Evolutionary conservation across 176 grass and related monocot genomes (phyloP), one percentile per base, ranked within the genome.

Genomic region (Pontederia paniculata): DNA sequence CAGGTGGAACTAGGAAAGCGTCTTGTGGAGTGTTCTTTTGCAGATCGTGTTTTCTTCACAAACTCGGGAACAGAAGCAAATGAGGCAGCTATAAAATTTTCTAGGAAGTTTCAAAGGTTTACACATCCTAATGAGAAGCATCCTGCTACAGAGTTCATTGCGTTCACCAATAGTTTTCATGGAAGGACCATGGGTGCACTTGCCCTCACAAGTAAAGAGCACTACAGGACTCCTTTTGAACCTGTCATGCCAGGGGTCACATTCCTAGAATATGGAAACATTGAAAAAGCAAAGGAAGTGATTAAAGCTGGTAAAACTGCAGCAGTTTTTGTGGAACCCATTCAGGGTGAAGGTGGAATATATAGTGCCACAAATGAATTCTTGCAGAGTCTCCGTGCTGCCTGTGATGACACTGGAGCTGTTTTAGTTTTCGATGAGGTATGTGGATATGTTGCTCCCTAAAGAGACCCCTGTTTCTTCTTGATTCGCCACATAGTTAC

Each of bases 351-450:
- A 48, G 85, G 91, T 12, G 91, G 91, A 10, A 97, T 97, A 69
- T 68, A 97, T 63, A 72, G 82, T 69, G 83, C 83, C 8, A 88
- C 79, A 42, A 78, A 77, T 44, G 86, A 90, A 48, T 97, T 97
- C 71, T 75, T 97, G 54, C 80, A 52, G 44, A 77, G 67, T 12
- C 62, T 97, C 42, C 68, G 83, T 5, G 77, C 76, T 52, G 70
- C 72, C 9, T 97, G 91, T 61, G 83, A 97, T 57, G 76, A 86
- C 55, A 59, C 76, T 9, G 83, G 83, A 65, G 56, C 77, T 53
- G 70, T 97, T 12, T 66, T 97, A 52, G 77, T 90, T 58, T 97
- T 97, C 71, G 91, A 97, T 44, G 91, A 97, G 91, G 91, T 97
- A 84, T 69, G 37, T 22, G 12, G 31, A 15, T 45, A 19, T 17